Base-by-base conservation (phyloP, 2,329 filamentous ascomycete genomes). In the Trichophyton mentagrophytes region DNA sequence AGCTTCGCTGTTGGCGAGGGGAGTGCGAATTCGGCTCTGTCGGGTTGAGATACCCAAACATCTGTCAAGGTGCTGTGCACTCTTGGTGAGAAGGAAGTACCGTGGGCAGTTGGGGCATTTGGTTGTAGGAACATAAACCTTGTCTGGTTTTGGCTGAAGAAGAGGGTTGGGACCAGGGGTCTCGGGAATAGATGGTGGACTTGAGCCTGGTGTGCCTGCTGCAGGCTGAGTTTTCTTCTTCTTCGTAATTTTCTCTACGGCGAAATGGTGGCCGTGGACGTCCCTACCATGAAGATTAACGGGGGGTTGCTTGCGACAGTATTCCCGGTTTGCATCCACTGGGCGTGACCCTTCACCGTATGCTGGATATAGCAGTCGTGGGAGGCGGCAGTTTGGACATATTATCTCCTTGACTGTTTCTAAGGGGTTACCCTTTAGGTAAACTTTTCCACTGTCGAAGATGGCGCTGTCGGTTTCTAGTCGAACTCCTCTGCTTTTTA, bases 51-150 rank as follows among this genome's bases (percentile, higher is more conserved):
- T 77, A 25, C 81, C 81, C 65, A 85, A 74, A 64, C 82, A 85
- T 63, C 83, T 81, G 65, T 85, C 82, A 60, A 85, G 67, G 67
- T 85, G 82, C 67, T 83, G 81, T 15, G 82, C 81, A 58, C 84
- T 82, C 56, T 82, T 76, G 27, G 80, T 84, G 65, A 84, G 82
- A 61, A 83, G 78, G 65, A 84, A 73, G 68, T 82, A 83, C 33
- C 82, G 77, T 64, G 83, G 83, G 67, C 82, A 85, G 64, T 79
- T 80, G 8, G 81, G 82, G 69, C 82, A 85, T 64, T 77, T 76
- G 49, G 73, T 73, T 2, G 73, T 76, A 20, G 75, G 75, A n/a
- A 75, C 71, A 7, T 68, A 68, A n/a, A 69, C 62, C 60, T 69
- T 67, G 55, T 70, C 68, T 3, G 67, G 67, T n/a, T 66, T 65